Conservation (phyloP, 2,329 filamentous ascomycete species). For the Aspergillus proliferans region DNA sequence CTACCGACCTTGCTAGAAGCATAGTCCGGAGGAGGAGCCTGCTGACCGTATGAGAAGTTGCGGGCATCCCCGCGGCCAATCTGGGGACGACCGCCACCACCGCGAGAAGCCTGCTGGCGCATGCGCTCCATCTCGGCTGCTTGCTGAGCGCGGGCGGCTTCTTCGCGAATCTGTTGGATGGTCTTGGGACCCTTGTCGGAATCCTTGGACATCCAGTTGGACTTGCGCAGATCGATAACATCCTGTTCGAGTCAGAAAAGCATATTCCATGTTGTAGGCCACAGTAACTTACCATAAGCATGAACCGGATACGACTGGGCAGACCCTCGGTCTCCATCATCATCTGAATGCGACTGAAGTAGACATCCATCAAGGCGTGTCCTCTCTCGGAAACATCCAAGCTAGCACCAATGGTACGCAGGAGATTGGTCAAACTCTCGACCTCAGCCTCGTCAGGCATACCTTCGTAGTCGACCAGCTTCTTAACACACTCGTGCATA, state of each 20-base stretch:
- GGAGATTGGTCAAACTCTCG: conserved; percentile 87
- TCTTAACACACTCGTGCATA: conserved; percentile 98
- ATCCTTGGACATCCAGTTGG: conserved; percentile 80
- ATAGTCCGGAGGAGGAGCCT: conserved; percentile 64
- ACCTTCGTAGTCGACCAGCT: conserved; percentile 90
- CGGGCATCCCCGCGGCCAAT: conserved; percentile 82
- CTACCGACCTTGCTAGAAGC: conserved; percentile 76
- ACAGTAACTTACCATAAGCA: conserved; percentile 63
- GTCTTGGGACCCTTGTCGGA: conserved; percentile 94
- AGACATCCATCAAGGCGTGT: conserved; percentile 78
- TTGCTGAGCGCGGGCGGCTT: conserved; percentile 72
- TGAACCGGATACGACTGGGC: conserved; percentile 84
- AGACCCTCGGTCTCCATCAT: conserved; percentile 77
- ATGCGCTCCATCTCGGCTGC: conserved; percentile 64
- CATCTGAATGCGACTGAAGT: conserved; percentile 80
- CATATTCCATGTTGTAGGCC: background rate
- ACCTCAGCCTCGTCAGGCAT: conserved; percentile 92
- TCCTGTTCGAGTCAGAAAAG: conserved; percentile 46
- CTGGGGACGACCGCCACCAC: conserved; percentile 60
- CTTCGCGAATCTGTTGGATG: conserved; percentile 80
- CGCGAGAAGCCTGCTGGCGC: conserved; percentile 48
- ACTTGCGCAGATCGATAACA: conserved; percentile 72
- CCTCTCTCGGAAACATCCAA: conserved; percentile 81
- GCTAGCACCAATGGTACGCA: conserved; percentile 83
- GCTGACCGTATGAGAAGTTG: conserved; percentile 67